A percentile compares a stretch with the other conserved stretches of the same genome.
Conservation (phyloP, 176 grass and related monocot species). For the Miscanthus lutarioriparius region DNA sequence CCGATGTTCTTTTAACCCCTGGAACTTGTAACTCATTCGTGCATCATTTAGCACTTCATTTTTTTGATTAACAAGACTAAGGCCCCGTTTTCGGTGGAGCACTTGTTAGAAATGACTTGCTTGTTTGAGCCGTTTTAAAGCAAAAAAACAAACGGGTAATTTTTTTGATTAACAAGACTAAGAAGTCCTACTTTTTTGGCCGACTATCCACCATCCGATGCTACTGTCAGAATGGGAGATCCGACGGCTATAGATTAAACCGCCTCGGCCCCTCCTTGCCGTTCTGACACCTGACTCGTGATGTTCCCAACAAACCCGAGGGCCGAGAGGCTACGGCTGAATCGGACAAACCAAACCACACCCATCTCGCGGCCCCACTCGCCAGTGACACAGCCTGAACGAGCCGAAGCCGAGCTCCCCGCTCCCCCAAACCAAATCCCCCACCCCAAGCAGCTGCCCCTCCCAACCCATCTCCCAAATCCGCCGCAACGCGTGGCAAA, state of each 20-base stretch:
- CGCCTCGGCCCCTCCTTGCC: background rate
- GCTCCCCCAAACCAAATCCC: background rate
- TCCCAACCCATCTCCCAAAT: slow-evolving; percentile 22
- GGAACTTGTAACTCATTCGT: too few relatives aligned
- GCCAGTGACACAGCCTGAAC: background rate
- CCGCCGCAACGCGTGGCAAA: slow-evolving; percentile 40
- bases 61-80: too few relatives aligned
- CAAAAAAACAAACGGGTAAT: too few relatives aligned
- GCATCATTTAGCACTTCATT: too few relatives aligned
- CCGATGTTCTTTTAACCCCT: too few relatives aligned
- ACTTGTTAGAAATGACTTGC: too few relatives aligned
- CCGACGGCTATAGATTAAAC: background rate
- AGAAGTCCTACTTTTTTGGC: background rate
- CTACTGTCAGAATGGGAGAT: background rate
- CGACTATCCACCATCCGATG: background rate
- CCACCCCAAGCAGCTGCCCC: background rate
- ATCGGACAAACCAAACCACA: slow-evolving; percentile 18
- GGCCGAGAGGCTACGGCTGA: background rate
- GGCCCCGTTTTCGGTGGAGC: too few relatives aligned
- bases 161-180: too few relatives aligned
- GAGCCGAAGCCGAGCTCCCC: background rate
- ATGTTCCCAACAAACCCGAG: background rate
- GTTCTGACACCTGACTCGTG: background rate
- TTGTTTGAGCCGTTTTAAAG: too few relatives aligned
- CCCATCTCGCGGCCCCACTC: background rate